Base-by-base conservation (phyloP, 2,329 filamentous ascomycete genomes). In the Colletotrichum truncatum region DNA sequence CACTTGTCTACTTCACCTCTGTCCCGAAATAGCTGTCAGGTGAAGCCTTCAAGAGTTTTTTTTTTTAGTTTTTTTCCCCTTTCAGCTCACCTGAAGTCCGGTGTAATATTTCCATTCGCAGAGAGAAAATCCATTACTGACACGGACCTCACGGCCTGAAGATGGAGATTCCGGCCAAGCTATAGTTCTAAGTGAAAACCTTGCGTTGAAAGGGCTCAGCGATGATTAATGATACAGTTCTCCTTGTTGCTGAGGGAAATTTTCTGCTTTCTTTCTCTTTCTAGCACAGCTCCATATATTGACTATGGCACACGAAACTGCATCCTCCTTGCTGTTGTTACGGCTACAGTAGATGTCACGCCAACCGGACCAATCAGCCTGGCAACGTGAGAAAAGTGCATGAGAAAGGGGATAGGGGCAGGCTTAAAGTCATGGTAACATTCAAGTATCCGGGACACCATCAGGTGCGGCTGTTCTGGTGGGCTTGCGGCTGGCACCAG, bases 71-170 rank as follows among this genome's bases (percentile, higher is more conserved):
- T n/a, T 26, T 18, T 38, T 8, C 39, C 45, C n/a, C 11, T 14
- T 58, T n/a, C n/a, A n/a, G n/a, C 14, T 55, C 43, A 43, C 57
- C 41, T 55, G 62, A 51, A 62, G 34, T 43, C 32, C 45, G 39
- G 18, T 53, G 34, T 43, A 12, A 46, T 10, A 10, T 28, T n/a
- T 39, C 14, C 9, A 30, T 34, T 11, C 11, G 11, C 30, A 21
- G 5, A 28, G 28, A 26, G 34, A 32, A 3, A 11, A n/a, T 21
- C 6, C 25, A 14, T n/a, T 48, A 10, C 8, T 18, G 30, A 62
- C 48, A 46, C 41, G 18, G 25, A 48, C 39, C 14, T 46, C 41
- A 41, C 16, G 18, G 11, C 26, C n/a, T 23, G 28, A 14, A 28
- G 14, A 8, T 43, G n/a, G n/a, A n/a, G n/a, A n/a, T n/a, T n/a